Percentiles rank a stretch among this genome's conserved stretches.
Evolutionary conservation across 257 asterid genomes (phyloP).

Genomic region (Solanum bukasovii): DNA sequence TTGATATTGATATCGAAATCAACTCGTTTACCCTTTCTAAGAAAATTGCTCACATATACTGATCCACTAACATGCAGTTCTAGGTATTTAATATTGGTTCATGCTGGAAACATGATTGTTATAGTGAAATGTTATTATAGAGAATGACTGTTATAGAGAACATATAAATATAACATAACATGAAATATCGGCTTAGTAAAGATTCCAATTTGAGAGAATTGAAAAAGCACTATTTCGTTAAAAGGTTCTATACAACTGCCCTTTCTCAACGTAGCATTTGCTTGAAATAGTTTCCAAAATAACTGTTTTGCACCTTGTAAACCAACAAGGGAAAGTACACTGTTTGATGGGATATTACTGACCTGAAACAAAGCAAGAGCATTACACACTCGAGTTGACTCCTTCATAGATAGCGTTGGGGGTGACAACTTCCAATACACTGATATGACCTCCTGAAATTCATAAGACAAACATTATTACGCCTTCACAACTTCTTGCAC

Average conservation of each 20-base stretch:
- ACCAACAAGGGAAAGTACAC: no score
- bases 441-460: neutral
- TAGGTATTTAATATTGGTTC: no score
- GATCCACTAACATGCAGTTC: neutral
- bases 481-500: neutral
- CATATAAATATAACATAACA: no score
- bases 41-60: neutral
- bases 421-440: neutral
- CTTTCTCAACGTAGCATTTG: no score
- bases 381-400: neutral
- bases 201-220: neutral
- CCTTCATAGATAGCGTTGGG: neutral
- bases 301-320: no score
- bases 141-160: no score
- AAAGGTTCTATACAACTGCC: neutral
- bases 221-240: neutral
- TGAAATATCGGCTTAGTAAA: no score
- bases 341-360: neutral
- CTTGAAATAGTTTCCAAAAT: neutral
- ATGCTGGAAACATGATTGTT: no score
- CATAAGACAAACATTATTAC: neutral
- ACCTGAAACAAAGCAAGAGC: conserved; percentile 10
- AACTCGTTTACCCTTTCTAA: neutral
- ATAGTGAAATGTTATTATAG: no score
- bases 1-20: neutral